phyloP scores from a whole-genome alignment of 179 eudicot species.

The Gypsophila paniculata region DNA sequence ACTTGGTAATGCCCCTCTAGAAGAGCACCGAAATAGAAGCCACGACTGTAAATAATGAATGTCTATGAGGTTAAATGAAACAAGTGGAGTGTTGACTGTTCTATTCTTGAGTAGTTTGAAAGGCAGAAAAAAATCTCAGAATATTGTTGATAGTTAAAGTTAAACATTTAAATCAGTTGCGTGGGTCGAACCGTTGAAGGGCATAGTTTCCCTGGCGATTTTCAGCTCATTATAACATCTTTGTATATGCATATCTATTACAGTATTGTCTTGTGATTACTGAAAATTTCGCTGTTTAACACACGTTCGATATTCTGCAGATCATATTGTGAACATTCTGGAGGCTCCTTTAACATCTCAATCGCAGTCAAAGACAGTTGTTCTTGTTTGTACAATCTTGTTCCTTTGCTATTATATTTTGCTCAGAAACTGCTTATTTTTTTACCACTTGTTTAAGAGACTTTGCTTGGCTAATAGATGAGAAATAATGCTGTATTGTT shows the following conservation, averaged over 20 bases:
- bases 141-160: background rate
- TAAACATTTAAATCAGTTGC: background rate
- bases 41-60: background rate
- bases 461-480: too few relatives aligned
- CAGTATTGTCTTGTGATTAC: background rate
- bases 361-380: slow-evolving; percentile 59
- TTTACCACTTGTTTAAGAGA: slow-evolving; percentile 12
- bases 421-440: background rate
- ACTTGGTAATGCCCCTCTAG: background rate
- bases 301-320: slow-evolving; percentile 27
- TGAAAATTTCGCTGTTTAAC: background rate
- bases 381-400: slow-evolving; percentile 67
- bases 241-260: slow-evolving; percentile 10
- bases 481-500: background rate
- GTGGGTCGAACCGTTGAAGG: background rate
- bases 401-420: slow-evolving; percentile 20
- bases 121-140: background rate
- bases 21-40: slow-evolving; percentile 2
- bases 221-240: too few relatives aligned
- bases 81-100: background rate
- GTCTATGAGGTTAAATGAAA: background rate
- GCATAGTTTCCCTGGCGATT: background rate
- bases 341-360: slow-evolving; percentile 43
- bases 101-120: background rate
- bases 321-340: slow-evolving; percentile 33